Evolutionary conservation across 2,329 filamentous ascomycete genomes (phyloP).

Genomic region (Alternaria tenuissima): DNA sequence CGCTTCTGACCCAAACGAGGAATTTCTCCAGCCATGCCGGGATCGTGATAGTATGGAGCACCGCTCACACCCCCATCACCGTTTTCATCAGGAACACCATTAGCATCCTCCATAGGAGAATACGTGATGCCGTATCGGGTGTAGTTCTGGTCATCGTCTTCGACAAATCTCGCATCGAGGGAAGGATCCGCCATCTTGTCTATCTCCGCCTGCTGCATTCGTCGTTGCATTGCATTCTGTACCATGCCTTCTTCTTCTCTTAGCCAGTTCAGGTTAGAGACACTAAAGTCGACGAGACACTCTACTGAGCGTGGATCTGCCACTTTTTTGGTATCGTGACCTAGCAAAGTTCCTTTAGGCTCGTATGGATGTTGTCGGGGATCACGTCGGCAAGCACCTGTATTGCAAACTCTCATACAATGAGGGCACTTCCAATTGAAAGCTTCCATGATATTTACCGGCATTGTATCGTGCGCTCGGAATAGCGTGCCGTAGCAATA

Average conservation of each 20-base stretch:
- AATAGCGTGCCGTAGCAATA: constrained; percentile 97
- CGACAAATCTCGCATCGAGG: constrained; percentile 55
- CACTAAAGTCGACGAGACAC: constrained; percentile 85
- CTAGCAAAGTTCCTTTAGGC: constrained; percentile 85
- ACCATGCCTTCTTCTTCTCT: constrained; percentile 60
- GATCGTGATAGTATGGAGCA: constrained; percentile 36
- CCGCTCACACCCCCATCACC: constrained; percentile 24
- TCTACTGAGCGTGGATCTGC: constrained; percentile 93
- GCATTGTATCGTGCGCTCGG: constrained; percentile 89
- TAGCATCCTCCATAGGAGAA: constrained; percentile 46
- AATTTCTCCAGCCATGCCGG: constrained; percentile 35
- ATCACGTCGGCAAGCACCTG: constrained; percentile 76
- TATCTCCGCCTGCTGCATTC: constrained; percentile 62
- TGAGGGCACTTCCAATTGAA: constrained; percentile 88
- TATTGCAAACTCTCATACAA: constrained; percentile 87
- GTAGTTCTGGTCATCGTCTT: constrained; percentile 49
- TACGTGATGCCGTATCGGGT: constrained; percentile 54
- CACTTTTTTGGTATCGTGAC: constrained; percentile 88
- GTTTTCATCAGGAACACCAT: constrained; percentile 37
- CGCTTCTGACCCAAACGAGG: constrained; percentile 46
- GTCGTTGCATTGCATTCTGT: constrained; percentile 57
- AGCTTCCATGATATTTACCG: constrained; percentile 80
- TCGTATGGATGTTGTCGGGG: constrained; percentile 78
- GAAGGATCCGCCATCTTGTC: constrained; percentile 59
- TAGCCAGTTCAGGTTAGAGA: constrained; percentile 88